Evolutionary conservation across 345 rosid genomes (phyloP), one percentile per base, ranked within the genome.

Genomic region (Corymbia maculata): DNA sequence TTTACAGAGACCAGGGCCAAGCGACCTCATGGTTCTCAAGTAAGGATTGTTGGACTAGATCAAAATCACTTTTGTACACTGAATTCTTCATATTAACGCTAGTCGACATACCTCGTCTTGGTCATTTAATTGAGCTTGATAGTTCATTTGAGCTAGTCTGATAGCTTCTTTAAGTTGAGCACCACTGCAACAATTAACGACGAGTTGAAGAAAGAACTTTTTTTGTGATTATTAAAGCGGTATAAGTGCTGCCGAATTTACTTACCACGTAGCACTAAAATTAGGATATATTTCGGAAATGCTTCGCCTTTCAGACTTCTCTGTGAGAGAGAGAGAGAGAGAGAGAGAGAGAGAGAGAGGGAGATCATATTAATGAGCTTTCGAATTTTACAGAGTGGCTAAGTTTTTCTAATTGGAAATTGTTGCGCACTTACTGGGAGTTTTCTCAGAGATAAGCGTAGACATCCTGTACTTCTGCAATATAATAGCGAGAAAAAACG

Each of bases 381-480:
- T 75, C 82, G 82, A 36, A 9, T 42, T 75, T 75, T 75, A 75
- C 49, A 19, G 36, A 44, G 82, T 75, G 82, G 82, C 49, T 19
- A 42, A 36, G 82, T 36, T 75, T 32, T 85, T 52, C n/a, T 9
- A 5, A 21, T 68, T 6, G 22, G 66, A 53, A 15, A 26, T 12
- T 51, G 26, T 13, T 84, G 26, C 9, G 17, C 15, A 89, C 95
- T 91, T 92, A 92, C 95, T 93, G 36, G 89, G 86, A 24, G 90
- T 89, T 52, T 93, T 88, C 89, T 95, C 97, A 13, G 93, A 94
- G 87, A 94, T 89, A 30, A 92, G 93, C 45, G 94, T 94, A 49
- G 93, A 93, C 79, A 93, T 94, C 91, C 96, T 94, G 92, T 94
- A 95, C 86, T 95, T 95, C 96, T 95, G 93, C 53, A 85, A 51